phyloP scores from a whole-genome alignment of 495 filamentous ascomycete species.

The Neurospora discreta region DNA sequence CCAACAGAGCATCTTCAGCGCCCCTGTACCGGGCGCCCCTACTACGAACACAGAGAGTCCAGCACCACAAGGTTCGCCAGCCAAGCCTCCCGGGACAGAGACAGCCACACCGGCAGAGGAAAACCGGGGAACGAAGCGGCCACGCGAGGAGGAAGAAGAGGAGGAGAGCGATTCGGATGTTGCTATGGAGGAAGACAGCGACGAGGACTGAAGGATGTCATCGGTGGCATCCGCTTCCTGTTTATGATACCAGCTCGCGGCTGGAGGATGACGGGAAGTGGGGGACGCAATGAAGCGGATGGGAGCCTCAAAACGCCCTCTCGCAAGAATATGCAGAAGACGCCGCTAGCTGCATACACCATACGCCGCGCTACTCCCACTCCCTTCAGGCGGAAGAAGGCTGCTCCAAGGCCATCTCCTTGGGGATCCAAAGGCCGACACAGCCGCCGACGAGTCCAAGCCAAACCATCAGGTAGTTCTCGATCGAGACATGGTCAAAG shows the following conservation, averaged over 20 bases:
- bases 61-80: slow-evolving; percentile 27
- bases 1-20: slow-evolving; percentile 73
- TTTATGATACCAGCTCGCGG: neutral
- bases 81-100: slow-evolving; percentile 31
- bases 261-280: neutral
- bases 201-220: slow-evolving; percentile 35
- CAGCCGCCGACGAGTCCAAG: slow-evolving; percentile 63
- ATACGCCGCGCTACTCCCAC: neutral
- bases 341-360: neutral
- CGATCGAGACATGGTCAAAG: slow-evolving; percentile 38
- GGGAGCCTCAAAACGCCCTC: neutral
- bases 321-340: neutral
- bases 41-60: slow-evolving; percentile 26
- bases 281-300: neutral
- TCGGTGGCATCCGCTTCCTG: neutral
- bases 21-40: slow-evolving; percentile 41
- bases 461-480: slow-evolving; percentile 71
- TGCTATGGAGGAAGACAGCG: slow-evolving; percentile 62
- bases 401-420: slow-evolving; percentile 34
- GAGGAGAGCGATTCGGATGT: slow-evolving; percentile 52
- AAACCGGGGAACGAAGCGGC: slow-evolving; percentile 49
- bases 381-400: neutral
- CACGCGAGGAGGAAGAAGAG: slow-evolving; percentile 49
- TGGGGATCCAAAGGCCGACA: slow-evolving; percentile 62
- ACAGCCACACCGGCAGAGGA: slow-evolving; percentile 33